Evolutionary conservation across 163 green algal species (phyloP), one percentile per base, ranked within the genome.

Genomic region (Chloroidium sp.): DNA sequence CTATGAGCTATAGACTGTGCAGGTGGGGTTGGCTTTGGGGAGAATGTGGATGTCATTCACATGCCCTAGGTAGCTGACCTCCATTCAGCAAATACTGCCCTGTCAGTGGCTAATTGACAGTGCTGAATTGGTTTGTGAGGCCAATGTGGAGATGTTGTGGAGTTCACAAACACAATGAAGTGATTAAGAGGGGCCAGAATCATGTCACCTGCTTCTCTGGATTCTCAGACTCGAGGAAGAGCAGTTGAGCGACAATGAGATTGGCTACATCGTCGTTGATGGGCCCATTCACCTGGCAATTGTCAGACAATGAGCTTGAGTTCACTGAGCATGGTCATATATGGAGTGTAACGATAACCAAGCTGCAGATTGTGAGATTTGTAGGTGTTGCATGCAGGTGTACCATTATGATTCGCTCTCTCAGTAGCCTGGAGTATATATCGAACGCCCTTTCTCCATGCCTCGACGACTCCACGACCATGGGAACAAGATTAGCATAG

Each of bases 221-320:
- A 61, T 97, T 80, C 80, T 98, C 93, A 2, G 90, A 94, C 83
- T 99, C 95, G 59, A 99, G 86, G 80, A 94, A 98, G 0, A 99
- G 87, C 59, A 99, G 87, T 91, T 99, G 95, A 0, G 94, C 95
- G 2, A 98, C 90, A 2, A 98, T 80, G 1, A 95, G 77, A 82
- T 94, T 95, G 84, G 79, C 87, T n/a, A 82, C 82, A 72, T 88
- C 62, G 75, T 93, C 89, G 60, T 92, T 84, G 4, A 93, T 93
- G 2, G 84, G 69, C 13, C 88, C 95, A 76, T 95, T 97, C 0
- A 99, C 64, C 64, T 72, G 64, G 6, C 64, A 36, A 36, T 36
- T 10, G 6, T 6, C 64, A 72, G 6, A 10, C 64, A 6, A 10
- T 72, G 6, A 10, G 64, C 8, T 10, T 72, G 64, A 10, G 64